Evolutionary conservation across 2,329 filamentous ascomycete species (phyloP).

Genomic region (Diaporthe sp.): DNA sequence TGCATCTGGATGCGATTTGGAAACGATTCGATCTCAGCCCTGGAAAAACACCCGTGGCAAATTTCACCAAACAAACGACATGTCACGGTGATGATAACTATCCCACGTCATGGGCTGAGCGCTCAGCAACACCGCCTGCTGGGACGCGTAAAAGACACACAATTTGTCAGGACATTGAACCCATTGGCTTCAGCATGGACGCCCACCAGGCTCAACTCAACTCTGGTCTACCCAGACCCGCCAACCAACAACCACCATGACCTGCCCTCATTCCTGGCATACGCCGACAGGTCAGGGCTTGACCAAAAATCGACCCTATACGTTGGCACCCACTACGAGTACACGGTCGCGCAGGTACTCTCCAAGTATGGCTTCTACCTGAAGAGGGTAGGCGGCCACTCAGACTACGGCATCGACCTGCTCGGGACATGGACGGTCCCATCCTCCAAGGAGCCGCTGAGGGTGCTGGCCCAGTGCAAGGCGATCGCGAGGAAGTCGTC

Average conservation of each 20-base stretch:
- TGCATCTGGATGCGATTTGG: not conserved
- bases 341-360: conserved; percentile 69
- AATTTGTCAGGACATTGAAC: not conserved
- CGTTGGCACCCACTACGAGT: conserved; percentile 82
- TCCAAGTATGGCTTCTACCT: conserved; percentile 72
- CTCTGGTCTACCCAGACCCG: conserved; percentile 56
- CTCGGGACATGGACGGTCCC: conserved; percentile 76
- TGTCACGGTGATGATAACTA: conserved; percentile 33
- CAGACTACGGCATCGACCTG: conserved; percentile 80
- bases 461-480: conserved; percentile 76
- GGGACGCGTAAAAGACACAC: not conserved
- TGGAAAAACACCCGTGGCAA: not conserved
- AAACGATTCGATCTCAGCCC: not conserved
- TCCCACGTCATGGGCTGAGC: conserved; percentile 30
- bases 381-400: conserved; percentile 71
- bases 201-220: conserved; percentile 22
- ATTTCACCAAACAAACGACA: not conserved
- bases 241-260: conserved; percentile 67
- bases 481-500: conserved; percentile 60
- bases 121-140: conserved; percentile 13
- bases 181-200: conserved; percentile 11
- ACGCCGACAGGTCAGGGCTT: conserved; percentile 68
- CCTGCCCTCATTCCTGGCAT: conserved; percentile 71
- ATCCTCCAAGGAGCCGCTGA: conserved; percentile 50
- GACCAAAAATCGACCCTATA: conserved; percentile 69